Conservation (phyloP, 805 yeast species). For the Candida easanensis region DNA sequence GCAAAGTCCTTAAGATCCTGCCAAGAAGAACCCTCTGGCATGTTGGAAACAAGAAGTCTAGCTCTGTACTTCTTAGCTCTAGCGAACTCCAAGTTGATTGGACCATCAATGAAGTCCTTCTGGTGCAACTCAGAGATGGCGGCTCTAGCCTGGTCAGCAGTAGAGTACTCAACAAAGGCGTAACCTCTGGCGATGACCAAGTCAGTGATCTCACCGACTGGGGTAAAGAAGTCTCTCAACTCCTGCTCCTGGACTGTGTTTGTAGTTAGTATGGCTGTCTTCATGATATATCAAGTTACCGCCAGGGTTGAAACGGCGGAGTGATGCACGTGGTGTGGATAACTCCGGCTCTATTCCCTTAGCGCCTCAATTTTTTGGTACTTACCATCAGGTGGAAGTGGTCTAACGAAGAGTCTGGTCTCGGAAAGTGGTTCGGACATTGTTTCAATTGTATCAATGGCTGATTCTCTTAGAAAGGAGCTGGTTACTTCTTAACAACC, state of each 20-base stretch:
- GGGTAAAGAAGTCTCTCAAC: constrained; percentile 64
- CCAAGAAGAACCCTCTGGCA: constrained; percentile 81
- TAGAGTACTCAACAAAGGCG: constrained; percentile 85
- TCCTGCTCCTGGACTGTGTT: constrained; percentile 46
- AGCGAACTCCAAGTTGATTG: constrained; percentile 41
- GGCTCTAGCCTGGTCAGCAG: constrained; percentile 62
- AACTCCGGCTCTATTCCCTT: no score
- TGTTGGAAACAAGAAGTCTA: constrained; percentile 65
- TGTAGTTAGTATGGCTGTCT: constrained; percentile 8
- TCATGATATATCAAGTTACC: not conserved
- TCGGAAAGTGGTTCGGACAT: constrained; percentile 32
- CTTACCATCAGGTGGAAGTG: constrained; percentile 52
- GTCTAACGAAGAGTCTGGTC: constrained; percentile 57
- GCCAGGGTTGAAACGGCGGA: not conserved
- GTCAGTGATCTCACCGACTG: constrained; percentile 65
- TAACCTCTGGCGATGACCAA: constrained; percentile 76
- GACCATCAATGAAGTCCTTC: constrained; percentile 56
- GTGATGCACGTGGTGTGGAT: no score
- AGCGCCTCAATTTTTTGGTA: no score
- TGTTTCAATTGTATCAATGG: not conserved
- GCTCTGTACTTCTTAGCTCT: constrained; percentile 57
- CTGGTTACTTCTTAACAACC: no score
- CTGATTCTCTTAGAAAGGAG: not conserved
- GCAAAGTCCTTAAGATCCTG: constrained; percentile 89
- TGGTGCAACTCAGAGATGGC: constrained; percentile 81